Evolutionary conservation across 108 stramenopile species (phyloP).

Genomic region (Cylindrotheca closterium): DNA sequence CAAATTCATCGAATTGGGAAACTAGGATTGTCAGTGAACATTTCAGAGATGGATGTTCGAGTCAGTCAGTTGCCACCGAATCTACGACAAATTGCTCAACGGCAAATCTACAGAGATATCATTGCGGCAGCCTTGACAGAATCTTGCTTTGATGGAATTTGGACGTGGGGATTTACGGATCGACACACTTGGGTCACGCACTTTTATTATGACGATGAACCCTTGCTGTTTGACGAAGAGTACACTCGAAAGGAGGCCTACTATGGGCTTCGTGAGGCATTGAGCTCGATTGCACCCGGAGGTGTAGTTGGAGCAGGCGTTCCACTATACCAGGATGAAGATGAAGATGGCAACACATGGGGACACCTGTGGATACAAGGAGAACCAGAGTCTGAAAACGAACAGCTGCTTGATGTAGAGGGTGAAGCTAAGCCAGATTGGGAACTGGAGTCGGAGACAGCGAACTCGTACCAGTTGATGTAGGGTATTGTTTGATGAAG

Average conservation of each 20-base stretch:
- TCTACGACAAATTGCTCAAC: conserved; percentile 58
- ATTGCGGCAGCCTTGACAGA: conserved; percentile 86
- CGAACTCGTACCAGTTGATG: neutral
- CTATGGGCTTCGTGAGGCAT: conserved; percentile 66
- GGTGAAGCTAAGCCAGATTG: conserved; percentile 49
- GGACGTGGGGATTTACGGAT: conserved; percentile 93
- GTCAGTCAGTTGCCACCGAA: conserved; percentile 54
- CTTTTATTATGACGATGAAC: conserved; percentile 84
- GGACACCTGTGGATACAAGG: conserved; percentile 82
- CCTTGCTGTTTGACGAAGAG: conserved; percentile 77
- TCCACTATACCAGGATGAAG: conserved; percentile 41
- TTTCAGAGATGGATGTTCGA: conserved; percentile 94
- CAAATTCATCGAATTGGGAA: conserved; percentile 86
- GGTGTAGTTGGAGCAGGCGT: conserved; percentile 58
- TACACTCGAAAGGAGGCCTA: conserved; percentile 67
- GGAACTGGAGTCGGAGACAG: conserved; percentile 19
- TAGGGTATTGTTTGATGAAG: too few species aligned
- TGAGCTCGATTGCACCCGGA: conserved; percentile 57
- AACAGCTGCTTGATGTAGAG: neutral
- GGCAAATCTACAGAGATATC: conserved; percentile 83
- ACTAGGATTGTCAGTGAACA: conserved; percentile 88
- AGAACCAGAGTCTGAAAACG: conserved; percentile 29
- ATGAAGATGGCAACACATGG: conserved; percentile 62
- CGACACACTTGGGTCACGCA: conserved; percentile 86
- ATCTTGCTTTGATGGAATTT: conserved; percentile 83